These are phyloP conservation scores for Penicillium nucicola DNA, from an alignment of 495 filamentous ascomycete genomes.

Conservation along the genomic window DNA sequence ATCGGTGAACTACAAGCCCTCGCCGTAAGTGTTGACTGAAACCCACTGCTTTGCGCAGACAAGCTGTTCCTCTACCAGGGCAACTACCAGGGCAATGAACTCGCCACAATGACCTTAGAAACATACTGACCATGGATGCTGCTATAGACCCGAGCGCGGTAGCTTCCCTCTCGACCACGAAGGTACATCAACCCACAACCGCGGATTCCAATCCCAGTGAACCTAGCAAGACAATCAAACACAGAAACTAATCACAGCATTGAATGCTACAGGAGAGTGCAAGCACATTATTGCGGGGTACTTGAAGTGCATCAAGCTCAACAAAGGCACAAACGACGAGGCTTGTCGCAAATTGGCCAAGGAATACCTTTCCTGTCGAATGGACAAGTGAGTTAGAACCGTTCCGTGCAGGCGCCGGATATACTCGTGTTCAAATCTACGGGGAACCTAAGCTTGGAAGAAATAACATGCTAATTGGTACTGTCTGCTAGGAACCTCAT, in stretches of 20 bases:
- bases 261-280: conserved; percentile 76
- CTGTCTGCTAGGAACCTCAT: conserved; percentile 72
- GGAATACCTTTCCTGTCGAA: conserved; percentile 82
- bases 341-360: conserved; percentile 84
- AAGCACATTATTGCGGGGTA: conserved; percentile 82
- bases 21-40: conserved; percentile 57
- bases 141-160: conserved; percentile 78
- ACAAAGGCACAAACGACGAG: conserved; percentile 77
- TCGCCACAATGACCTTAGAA: not conserved
- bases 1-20: conserved; percentile 66
- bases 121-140: not conserved
- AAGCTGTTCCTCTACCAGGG: not conserved
- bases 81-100: not conserved
- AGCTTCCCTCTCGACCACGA: conserved; percentile 97
- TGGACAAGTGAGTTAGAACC: conserved; percentile 73
- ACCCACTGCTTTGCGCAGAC: not conserved
- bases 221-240: not conserved
- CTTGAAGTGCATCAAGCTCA: conserved; percentile 76
- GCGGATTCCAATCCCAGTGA: not conserved
- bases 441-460: not conserved
- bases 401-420: not conserved
- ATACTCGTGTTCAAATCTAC: not conserved
- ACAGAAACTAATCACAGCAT: not conserved
- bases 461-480: conserved; percentile 5
- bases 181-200: conserved; percentile 46